Base-by-base conservation (phyloP, 129 eudicot species). In the Centrapalus pauciflorus region DNA sequence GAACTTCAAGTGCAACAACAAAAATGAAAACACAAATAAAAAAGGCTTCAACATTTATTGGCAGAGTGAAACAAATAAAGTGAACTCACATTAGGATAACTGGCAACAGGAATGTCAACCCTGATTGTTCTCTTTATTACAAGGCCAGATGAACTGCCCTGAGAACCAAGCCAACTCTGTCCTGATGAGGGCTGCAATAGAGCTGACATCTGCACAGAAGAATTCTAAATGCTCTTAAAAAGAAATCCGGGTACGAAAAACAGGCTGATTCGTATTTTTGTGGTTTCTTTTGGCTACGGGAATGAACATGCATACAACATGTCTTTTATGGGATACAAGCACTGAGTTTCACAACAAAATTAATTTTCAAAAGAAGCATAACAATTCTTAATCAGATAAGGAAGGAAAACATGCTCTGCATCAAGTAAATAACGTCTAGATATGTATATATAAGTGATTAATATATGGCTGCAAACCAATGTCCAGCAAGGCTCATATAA, bases 121-220 rank as follows among this genome's bases (percentile, higher is more conserved):
- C 99, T 82, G 57, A 94, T 69, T 55, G 99, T 89, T 73, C 81
- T 80, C 88, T 94, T 89, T 78, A 89, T 88, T 14, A 94, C 82
- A 70, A 94, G 95, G 69, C 90, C 85, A 17, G 96, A 85, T 49
- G 98, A 92, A 77, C 90, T 89, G 76, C 87, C 80, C 54, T 93
- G 99, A 12, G 99, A 89, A 79, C 93, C 90, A 71, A 89, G 95
- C 96, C 95, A 94, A 77, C 73, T 86, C 73, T 81, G 96, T n/a
- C 93, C 76, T 60, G 96, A 79, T 38, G 96, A 84, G 24, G 89
- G 81, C 77, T 81, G 96, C 77, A 77, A 66, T 72, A 94, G 68
- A 82, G 86, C 78, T 64, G 99, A 79, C 74, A 86, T 86, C 99
- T 94, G 96, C 85, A 78, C n/a, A 69, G 57, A 30, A 72, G 23